phyloP scores from a whole-genome alignment of 106 monocot genomes.

The Phalaenopsis equestris region DNA sequence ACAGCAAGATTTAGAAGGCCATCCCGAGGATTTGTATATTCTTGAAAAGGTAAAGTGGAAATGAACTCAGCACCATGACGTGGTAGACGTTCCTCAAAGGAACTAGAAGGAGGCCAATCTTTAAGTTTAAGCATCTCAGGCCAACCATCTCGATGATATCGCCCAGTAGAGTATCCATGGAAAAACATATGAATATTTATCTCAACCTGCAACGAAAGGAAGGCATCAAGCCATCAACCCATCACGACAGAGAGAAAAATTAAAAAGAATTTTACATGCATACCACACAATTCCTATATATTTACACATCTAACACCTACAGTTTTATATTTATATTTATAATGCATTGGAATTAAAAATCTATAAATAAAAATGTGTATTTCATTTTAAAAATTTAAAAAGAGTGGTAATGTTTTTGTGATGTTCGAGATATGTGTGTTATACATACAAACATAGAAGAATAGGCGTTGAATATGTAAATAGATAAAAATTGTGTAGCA shows the following conservation, averaged over 20 bases:
- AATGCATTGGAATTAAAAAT: too few relatives aligned
- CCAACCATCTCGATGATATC: constrained; percentile 43
- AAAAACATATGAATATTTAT: constrained; percentile 68
- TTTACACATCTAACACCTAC: too few relatives aligned
- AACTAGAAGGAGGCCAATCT: constrained; percentile 86
- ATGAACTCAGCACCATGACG: constrained; percentile 93
- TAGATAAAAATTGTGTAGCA: too few relatives aligned
- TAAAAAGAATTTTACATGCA: too few relatives aligned
- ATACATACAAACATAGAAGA: too few relatives aligned
- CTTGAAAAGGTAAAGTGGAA: constrained; percentile 68
- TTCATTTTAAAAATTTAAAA: too few relatives aligned
- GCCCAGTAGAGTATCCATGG: constrained; percentile 57
- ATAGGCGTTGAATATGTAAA: too few relatives aligned
- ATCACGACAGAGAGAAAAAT: background rate
- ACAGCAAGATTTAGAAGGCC: constrained; percentile 77
- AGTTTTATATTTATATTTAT: too few relatives aligned
- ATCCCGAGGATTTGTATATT: constrained; percentile 80
- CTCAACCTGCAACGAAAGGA: constrained; percentile 37
- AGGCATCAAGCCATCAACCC: background rate
- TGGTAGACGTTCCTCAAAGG: constrained; percentile 78
- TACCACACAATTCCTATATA: too few relatives aligned
- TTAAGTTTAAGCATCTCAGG: constrained; percentile 96
- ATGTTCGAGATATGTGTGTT: too few relatives aligned
- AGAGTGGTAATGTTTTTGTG: too few relatives aligned
- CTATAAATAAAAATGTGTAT: too few relatives aligned